A percentile compares a stretch with the other conserved stretches of the same genome.
Conservation (phyloP, 345 rosid species). For the Trapa incisa region DNA sequence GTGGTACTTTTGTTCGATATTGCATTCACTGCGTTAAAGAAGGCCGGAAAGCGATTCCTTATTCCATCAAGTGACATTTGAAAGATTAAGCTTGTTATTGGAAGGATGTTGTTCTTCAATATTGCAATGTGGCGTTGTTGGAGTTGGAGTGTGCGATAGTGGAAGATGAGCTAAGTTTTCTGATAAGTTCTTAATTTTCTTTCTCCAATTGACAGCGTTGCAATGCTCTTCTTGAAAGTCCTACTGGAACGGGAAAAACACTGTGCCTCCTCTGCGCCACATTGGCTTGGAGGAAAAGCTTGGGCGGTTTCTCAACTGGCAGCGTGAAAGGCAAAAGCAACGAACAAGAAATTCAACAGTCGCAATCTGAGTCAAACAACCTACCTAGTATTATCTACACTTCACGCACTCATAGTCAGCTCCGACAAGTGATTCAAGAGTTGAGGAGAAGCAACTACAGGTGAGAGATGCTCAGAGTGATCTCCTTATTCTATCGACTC, state of each 20-base stretch:
- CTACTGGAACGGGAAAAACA: constrained; percentile 96
- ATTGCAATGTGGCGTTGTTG: not conserved
- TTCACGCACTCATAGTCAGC: constrained; percentile 94
- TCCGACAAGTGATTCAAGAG: constrained; percentile 85
- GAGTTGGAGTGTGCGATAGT: too few species aligned
- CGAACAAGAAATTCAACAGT: constrained; percentile 15
- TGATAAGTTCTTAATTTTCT: not conserved
- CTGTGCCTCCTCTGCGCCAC: constrained; percentile 92
- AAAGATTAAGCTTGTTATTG: not conserved
- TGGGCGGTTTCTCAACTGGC: constrained; percentile 60
- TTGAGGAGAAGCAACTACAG: constrained; percentile 81
- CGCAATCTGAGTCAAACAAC: constrained; percentile 17
- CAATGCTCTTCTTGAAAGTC: constrained; percentile 93
- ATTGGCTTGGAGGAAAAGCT: constrained; percentile 92
- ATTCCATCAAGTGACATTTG: not conserved
- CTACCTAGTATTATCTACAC: constrained; percentile 77
- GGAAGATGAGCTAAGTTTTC: not conserved
- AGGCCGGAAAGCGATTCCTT: not conserved
- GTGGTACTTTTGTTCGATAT: not conserved
- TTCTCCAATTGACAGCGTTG: constrained; percentile 37
- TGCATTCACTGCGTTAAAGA: not conserved
- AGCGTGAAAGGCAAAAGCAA: constrained; percentile 21
- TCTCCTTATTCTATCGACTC: not conserved
- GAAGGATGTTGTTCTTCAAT: not conserved
- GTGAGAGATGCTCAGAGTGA: constrained; percentile 17